Evolutionary conservation across 2,329 filamentous ascomycete genomes (phyloP), one percentile per base, ranked within the genome.

Genomic region (Calonectria leucothoes): DNA sequence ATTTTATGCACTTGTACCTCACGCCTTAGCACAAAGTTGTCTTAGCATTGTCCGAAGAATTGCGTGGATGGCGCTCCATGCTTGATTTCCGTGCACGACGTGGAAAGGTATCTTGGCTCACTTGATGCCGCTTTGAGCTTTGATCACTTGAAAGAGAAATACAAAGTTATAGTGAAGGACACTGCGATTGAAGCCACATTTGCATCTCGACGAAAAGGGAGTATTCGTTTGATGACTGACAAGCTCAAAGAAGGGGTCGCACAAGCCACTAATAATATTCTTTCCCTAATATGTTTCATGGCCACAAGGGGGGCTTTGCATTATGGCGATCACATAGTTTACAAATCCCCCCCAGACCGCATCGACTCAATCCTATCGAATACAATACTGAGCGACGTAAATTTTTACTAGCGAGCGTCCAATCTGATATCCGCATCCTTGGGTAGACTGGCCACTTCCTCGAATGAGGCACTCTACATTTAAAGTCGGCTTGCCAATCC

Each of bases 401-500:
- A 23, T 45, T 10, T 45, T 7, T 12, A 23, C 8, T 23, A 1
- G n/a, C 2, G 6, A 45, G 8, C 4, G 23, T 11, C 17, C 42
- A 45, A 45, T 45, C 42, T 45, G n/a, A 23, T 23, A 12, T 12
- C n/a, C 1, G 11, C 6, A 45, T 23, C 42, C 20, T 23, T 11
- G 7, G n/a, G 20, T 23, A 23, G 10, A 20, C 42, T 23, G 10
- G 17, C 15, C 17, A 45, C 23, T 45, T 8, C 4, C 10, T 4
- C 12, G n/a, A 5, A 51, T 37, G 17, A 37, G n/a, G 4, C 2
- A 55, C 33, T 27, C 52, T 17, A 57, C 25, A 14, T 25, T 57
- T 42, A 74, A 14, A 81, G 57, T 14, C 75, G 61, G 17, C 70
- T 70, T 11, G 78, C 78, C 66, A 85, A 66, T 49, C 79, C 79